Evolutionary conservation across 371 early-diverging fungal genomes (phyloP).

Genomic region (Zancudomyces culisetae): DNA sequence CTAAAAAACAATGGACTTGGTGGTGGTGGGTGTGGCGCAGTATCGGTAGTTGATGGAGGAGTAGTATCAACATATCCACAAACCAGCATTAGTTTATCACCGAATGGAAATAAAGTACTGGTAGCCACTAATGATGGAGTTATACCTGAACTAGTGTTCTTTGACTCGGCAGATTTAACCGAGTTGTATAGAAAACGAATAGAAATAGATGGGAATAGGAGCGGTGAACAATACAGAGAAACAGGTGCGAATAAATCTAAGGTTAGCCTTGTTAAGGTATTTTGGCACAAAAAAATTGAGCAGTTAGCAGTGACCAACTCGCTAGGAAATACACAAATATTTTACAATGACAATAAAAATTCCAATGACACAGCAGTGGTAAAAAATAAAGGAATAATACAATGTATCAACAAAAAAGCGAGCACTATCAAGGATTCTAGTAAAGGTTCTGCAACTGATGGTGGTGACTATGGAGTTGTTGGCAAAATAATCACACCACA

Average conservation of each 20-base stretch:
- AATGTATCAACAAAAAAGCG: slow-evolving; percentile 43
- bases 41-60: slow-evolving; percentile 35
- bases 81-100: slow-evolving; percentile 71
- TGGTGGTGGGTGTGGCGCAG: too few species aligned
- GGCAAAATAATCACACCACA: slow-evolving; percentile 72
- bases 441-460: slow-evolving; percentile 31
- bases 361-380: slow-evolving; percentile 62
- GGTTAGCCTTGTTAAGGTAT: slow-evolving; percentile 50
- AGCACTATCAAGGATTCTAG: slow-evolving; percentile 41
- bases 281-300: slow-evolving; percentile 76
- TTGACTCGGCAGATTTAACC: not conserved
- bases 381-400: too few species aligned
- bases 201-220: not conserved
- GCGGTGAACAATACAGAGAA: not conserved
- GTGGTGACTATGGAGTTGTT: slow-evolving; percentile 28
- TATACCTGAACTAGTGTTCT: not conserved
- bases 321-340: slow-evolving; percentile 51
- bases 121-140: not conserved
- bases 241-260: slow-evolving; percentile 18
- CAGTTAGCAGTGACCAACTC: slow-evolving; percentile 66
- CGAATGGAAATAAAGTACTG: slow-evolving; percentile 58
- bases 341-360: slow-evolving; percentile 54
- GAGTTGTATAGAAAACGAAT: not conserved
- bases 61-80: slow-evolving; percentile 54
- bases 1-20: slow-evolving; percentile 38